Percentiles rank a stretch among this genome's conserved stretches.
phyloP scores from a whole-genome alignment of 169 alveolate genomes.

The Cryptosporidium sp. region DNA sequence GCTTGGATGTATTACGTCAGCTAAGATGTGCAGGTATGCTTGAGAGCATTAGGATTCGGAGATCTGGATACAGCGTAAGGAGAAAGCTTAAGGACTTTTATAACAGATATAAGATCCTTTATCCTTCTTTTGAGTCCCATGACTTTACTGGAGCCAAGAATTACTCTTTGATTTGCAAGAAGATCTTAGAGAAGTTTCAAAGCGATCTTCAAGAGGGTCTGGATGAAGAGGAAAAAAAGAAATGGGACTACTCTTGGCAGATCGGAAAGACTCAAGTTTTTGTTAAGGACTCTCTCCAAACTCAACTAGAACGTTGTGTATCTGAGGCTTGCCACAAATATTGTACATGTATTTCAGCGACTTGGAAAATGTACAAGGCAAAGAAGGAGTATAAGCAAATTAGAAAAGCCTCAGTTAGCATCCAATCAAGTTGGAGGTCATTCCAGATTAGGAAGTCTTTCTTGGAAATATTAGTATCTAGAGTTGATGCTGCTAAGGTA shows the following conservation, averaged over 20 bases:
- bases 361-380: constrained; percentile 64
- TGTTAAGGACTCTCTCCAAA: constrained; percentile 71
- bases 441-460: constrained; percentile 33
- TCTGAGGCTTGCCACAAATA: constrained; percentile 54
- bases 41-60: constrained; percentile 85
- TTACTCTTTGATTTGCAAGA: constrained; percentile 61
- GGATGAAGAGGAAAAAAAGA: constrained; percentile 26
- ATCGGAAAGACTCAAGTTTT: constrained; percentile 78
- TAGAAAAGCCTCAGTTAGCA: background rate
- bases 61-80: constrained; percentile 84
- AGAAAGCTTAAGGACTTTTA: constrained; percentile 81
- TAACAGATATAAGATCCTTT: constrained; percentile 74
- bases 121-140: constrained; percentile 67
- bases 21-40: constrained; percentile 87
- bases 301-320: constrained; percentile 45
- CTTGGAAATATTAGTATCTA: constrained; percentile 1
- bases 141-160: constrained; percentile 67
- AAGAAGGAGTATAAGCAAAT: constrained; percentile 16
- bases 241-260: constrained; percentile 71
- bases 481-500: constrained; percentile 24
- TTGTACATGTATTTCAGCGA: constrained; percentile 53
- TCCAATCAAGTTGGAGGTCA: constrained; percentile 28
- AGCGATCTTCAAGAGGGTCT: constrained; percentile 30
- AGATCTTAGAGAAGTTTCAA: constrained; percentile 54
- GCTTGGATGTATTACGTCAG: constrained; percentile 87